phyloP scores from a whole-genome alignment of 2,329 filamentous ascomycete genomes.

The Aspergillus ochraceus region DNA sequence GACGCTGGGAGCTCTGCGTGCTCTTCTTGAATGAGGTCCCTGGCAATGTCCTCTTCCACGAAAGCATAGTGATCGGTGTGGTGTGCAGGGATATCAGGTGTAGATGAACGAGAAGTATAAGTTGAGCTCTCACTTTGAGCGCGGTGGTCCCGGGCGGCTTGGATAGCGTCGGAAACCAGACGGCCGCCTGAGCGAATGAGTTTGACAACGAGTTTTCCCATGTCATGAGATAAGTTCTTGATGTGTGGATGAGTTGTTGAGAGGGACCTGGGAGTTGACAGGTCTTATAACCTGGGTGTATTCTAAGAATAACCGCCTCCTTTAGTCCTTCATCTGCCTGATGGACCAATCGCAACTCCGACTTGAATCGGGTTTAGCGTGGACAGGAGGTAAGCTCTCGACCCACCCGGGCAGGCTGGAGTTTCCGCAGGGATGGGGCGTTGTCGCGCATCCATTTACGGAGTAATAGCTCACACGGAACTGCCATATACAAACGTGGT shows the following conservation, averaged over 20 bases:
- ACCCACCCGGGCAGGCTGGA: too few relatives aligned
- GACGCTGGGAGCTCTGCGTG: background rate
- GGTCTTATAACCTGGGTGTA: background rate
- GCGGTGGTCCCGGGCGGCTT: background rate
- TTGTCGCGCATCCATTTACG: too few relatives aligned
- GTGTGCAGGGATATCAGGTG: too few relatives aligned
- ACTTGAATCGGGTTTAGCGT: background rate
- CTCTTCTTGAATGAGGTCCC: background rate
- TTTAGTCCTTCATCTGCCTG: too few relatives aligned
- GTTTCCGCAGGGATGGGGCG: too few relatives aligned
- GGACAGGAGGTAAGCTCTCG: background rate
- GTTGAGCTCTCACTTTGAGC: too few relatives aligned
- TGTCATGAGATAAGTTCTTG: background rate
- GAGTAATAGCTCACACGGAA: too few relatives aligned
- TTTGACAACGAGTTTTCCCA: background rate
- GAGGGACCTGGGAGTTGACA: too few relatives aligned
- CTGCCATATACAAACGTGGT: too few relatives aligned
- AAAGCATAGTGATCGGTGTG: background rate
- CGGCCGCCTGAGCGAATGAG: background rate
- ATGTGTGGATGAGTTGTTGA: too few relatives aligned
- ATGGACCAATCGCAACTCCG: background rate
- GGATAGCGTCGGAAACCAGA: background rate
- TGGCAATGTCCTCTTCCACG: background rate
- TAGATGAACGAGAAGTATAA: too few relatives aligned
- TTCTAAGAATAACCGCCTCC: background rate